A percentile compares a stretch with the other conserved stretches of the same genome.
These are phyloP conservation scores for Bertia moriformis DNA, from an alignment of 2,329 filamentous ascomycete genomes.

Conservation along the genomic window DNA sequence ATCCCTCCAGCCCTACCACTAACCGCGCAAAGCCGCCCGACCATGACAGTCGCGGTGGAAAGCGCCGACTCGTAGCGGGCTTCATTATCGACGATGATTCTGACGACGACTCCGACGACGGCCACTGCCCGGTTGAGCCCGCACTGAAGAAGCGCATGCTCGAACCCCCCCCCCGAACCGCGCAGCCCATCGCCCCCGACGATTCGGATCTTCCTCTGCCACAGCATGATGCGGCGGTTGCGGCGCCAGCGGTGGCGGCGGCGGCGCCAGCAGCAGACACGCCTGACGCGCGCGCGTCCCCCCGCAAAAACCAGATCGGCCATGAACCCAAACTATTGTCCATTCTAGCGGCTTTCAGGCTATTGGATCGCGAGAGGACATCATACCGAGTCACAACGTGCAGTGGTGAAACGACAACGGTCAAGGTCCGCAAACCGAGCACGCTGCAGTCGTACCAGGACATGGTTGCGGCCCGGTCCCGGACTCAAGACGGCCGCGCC, in stretches of 20 bases:
- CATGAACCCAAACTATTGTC: no score
- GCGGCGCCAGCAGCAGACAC: no score
- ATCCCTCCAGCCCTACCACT: slow-evolving; percentile 31
- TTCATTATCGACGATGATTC: slow-evolving; percentile 21
- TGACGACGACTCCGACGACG: slow-evolving; percentile 12
- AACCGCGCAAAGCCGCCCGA: slow-evolving; percentile 21
- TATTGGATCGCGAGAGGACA: slow-evolving; percentile 5
- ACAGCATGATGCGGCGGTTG: no score
- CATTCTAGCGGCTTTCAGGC: slow-evolving; percentile 8
- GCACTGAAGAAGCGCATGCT: slow-evolving; percentile 7
- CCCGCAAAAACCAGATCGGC: no score
- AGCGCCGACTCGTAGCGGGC: slow-evolving; percentile 19
- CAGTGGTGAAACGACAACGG: slow-evolving; percentile 36
- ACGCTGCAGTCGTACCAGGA: slow-evolving; percentile 43
- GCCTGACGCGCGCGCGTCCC: no score
- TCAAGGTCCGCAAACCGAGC: slow-evolving; percentile 35
- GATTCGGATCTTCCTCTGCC: no score
- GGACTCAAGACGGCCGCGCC: slow-evolving; percentile 51
- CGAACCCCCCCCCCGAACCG: slow-evolving; percentile 4
- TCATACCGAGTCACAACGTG: slow-evolving; percentile 34
- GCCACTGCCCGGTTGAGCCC: slow-evolving; percentile 4
- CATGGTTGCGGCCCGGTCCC: slow-evolving; percentile 54
- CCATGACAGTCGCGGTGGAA: slow-evolving; percentile 14
- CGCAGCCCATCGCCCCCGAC: no score
- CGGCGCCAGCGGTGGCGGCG: no score